Base-by-base conservation (phyloP, 2,329 filamentous ascomycete species). In the Phoma sp. region DNA sequence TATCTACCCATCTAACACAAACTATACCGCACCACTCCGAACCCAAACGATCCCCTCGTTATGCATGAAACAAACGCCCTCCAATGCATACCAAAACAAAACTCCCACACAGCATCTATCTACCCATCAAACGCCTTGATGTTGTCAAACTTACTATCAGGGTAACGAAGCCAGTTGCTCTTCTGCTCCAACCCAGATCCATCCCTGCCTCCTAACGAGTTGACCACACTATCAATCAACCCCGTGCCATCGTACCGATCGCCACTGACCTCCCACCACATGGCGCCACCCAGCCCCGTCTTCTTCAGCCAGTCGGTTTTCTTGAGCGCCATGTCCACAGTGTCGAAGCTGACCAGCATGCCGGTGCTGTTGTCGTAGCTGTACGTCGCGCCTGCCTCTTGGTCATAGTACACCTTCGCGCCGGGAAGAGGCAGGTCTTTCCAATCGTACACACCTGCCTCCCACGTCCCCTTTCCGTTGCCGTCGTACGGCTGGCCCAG, bases 181-280 rank as follows among this genome's bases (percentile, higher is more conserved):
- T 61, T 70, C 29, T 76, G 71, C 60, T 85, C 81, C 60, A 86
- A 71, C 38, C 73, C 70, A 24, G 67, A 64, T n/a, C 75, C 73
- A 35, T 71, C 68, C 32, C 64, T 72, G 1, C 76, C 76, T 5
- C 77, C 77, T 31, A 81, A 58, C 13, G 74, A 72, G 36, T 72
- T 68, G 22, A 76, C 73, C n/a, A 76, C 75, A 36, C 75, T 70
- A 29, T 67, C 65, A 46, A 81, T 92, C 69, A 97, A 72, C 24
- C 69, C 69, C 65, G 90, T 94, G 0, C 81, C 78, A 10, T 74
- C 75, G 0, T 86, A 87, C 2, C 87, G 88, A 73, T 97, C 94
- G 1, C 85, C 88, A 68, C 89, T 94, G 66, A 86, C 91, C 78
- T 97, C 93, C 91, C 91, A 96, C 92, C 92, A 98, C 93, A 98